A percentile compares a stretch with the other conserved stretches of the same genome.
These are phyloP conservation scores for Talaromyces sp. DNA, from an alignment of 2,329 filamentous ascomycete species.

Conservation along the genomic window DNA sequence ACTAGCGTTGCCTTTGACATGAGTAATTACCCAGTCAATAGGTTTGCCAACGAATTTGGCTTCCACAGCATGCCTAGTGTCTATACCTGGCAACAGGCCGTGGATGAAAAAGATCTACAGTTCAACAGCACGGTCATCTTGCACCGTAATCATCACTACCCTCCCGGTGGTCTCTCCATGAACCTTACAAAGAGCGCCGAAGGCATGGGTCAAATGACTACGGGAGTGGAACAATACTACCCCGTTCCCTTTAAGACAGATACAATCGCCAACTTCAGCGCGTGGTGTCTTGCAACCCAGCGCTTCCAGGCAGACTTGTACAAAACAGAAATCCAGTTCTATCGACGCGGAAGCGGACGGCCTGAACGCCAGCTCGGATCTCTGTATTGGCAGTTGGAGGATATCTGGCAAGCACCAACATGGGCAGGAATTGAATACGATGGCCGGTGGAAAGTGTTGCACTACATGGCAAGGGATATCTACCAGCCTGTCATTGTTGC, in stretches of 20 bases:
- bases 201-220: conserved; percentile 54
- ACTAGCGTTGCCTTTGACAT: conserved; percentile 50
- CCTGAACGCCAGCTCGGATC: conserved; percentile 56
- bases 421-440: conserved; percentile 62
- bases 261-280: conserved; percentile 54
- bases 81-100: conserved; percentile 53
- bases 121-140: conserved; percentile 56
- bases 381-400: conserved; percentile 63
- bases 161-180: conserved; percentile 44
- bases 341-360: conserved; percentile 55
- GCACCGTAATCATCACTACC: conserved; percentile 58
- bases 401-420: conserved; percentile 61
- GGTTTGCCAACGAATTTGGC: conserved; percentile 62
- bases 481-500: conserved; percentile 58
- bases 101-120: conserved; percentile 47
- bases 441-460: conserved; percentile 59
- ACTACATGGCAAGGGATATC: conserved; percentile 55
- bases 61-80: conserved; percentile 60
- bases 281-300: conserved; percentile 60
- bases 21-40: conserved; percentile 53
- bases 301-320: conserved; percentile 63
- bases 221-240: conserved; percentile 53
- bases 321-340: conserved; percentile 57
- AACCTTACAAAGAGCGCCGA: conserved; percentile 31
- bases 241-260: conserved; percentile 52